Base-by-base conservation (phyloP, 805 yeast species). In the Lachancea meyersii region DNA sequence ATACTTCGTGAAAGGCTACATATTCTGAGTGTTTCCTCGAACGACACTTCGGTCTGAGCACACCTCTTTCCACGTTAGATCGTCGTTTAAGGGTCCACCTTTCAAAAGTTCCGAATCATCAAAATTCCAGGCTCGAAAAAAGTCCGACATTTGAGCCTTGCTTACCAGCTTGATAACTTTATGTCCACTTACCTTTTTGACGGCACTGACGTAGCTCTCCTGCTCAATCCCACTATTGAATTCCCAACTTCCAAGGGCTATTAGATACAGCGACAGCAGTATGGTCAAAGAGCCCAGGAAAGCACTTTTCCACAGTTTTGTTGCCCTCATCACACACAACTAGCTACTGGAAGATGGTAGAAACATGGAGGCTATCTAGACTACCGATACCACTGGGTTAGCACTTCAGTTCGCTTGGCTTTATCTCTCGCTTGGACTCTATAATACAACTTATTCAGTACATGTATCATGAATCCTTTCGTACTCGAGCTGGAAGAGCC, bases 61-160 rank as follows among this genome's bases (percentile, higher is more conserved):
- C 13, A 37, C 18, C 13, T 37, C 33, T 26, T 16, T 18, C 20
- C 26, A 19, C 7, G 40, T 37, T 9, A 27, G 27, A 19, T 37
- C 32, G 26, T 37, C 40, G 18, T 37, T 37, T 16, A 24, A n/a
- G 4, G 32, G 32, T 10, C 33, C 40, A 2, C 24, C 23, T 18
- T 27, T 26, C 3, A 27, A 27, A 4, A 17, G 16, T 10, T 27
- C 40, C 10, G 26, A 18, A 5, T 26, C 24, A 9, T 14, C 20
- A 16, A 37, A 11, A 13, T 19, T 19, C 33, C 32, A 28, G 13
- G 40, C 40, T 16, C 18, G 40, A 19, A 37, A 37, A 21, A 37
- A 14, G 14, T 27, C 40, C 19, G n/a, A 4, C 33, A 37, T 3
- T 19, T 37, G 33, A 5, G 18, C 9, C 24, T 20, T 37, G 16